These are phyloP conservation scores for Phaffia australis DNA, from an alignment of 768 basidiomycete genomes.

Conservation along the genomic window DNA sequence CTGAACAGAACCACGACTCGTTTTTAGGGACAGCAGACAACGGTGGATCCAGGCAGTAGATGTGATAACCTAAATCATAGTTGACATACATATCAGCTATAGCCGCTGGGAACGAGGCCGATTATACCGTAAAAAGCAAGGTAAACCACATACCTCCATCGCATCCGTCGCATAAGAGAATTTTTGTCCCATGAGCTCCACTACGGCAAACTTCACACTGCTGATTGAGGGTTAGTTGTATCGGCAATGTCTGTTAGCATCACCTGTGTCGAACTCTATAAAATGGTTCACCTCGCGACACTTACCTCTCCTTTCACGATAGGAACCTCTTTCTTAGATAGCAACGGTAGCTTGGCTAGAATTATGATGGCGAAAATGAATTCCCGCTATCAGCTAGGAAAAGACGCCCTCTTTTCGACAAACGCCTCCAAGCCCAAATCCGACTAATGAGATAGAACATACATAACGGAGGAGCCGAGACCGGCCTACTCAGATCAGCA, in stretches of 20 bases:
- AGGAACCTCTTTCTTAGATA: no score
- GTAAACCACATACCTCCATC: slow-evolving; percentile 52
- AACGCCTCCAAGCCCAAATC: no score
- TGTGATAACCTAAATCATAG: slow-evolving; percentile 66
- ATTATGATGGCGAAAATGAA: no score
- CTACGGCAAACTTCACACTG: slow-evolving; percentile 88
- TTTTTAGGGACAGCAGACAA: slow-evolving; percentile 64
- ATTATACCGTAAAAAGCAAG: slow-evolving; percentile 25
- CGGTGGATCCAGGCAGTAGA: slow-evolving; percentile 90
- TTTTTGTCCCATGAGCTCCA: slow-evolving; percentile 77
- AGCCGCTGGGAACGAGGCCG: neutral
- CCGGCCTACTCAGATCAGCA: neutral
- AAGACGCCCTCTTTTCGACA: no score
- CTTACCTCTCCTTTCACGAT: no score
- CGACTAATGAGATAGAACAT: no score
- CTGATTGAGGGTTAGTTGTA: slow-evolving; percentile 24
- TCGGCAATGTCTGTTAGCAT: no score
- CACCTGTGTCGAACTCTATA: no score
- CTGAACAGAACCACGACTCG: slow-evolving; percentile 92
- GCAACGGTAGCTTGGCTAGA: no score
- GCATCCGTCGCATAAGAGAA: slow-evolving; percentile 83
- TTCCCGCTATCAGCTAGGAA: no score
- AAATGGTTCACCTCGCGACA: no score
- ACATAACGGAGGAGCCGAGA: no score
- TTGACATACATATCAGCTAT: neutral